Evolutionary conservation across 306 rosid genomes (phyloP).

Genomic region (Sophora flavescens): DNA sequence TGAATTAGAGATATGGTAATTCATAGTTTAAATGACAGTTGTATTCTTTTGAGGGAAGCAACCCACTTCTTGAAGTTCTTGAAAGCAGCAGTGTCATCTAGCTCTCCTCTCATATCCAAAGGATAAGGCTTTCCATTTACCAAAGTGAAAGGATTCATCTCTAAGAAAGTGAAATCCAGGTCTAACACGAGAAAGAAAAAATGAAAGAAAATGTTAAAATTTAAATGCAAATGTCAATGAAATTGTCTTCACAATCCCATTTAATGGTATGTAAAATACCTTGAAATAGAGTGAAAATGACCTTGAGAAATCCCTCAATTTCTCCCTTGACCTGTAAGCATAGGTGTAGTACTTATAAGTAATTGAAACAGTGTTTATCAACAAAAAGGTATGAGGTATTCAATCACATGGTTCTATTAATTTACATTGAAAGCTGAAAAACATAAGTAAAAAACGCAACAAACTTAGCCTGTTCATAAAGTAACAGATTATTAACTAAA

Average conservation of each 20-base stretch:
- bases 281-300: conserved; percentile 73
- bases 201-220: background rate
- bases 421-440: background rate
- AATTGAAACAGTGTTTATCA: conserved; percentile 4
- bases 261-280: conserved; percentile 50
- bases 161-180: conserved; percentile 96
- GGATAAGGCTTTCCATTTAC: conserved; percentile 96
- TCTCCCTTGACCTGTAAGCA: conserved; percentile 71
- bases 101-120: conserved; percentile 98
- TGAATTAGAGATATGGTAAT: conserved; percentile 20
- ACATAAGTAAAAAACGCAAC: conserved; percentile 5
- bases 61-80: conserved; percentile 93
- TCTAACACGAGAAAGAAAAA: conserved; percentile 53
- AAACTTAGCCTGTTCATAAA: background rate
- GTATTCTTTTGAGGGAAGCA: conserved; percentile 35
- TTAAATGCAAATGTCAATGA: background rate
- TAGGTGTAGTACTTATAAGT: conserved; percentile 1
- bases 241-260: too few relatives aligned
- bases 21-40: conserved; percentile 34
- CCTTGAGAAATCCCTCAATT: conserved; percentile 81
- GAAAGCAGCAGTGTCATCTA: conserved; percentile 98
- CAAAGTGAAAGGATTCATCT: conserved; percentile 97
- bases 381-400: background rate
- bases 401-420: conserved; percentile 8
- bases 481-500: background rate